Evolutionary conservation across 225 moss, liverwort and hornwort genomes (phyloP).

Genomic region (Neckera pumila): DNA sequence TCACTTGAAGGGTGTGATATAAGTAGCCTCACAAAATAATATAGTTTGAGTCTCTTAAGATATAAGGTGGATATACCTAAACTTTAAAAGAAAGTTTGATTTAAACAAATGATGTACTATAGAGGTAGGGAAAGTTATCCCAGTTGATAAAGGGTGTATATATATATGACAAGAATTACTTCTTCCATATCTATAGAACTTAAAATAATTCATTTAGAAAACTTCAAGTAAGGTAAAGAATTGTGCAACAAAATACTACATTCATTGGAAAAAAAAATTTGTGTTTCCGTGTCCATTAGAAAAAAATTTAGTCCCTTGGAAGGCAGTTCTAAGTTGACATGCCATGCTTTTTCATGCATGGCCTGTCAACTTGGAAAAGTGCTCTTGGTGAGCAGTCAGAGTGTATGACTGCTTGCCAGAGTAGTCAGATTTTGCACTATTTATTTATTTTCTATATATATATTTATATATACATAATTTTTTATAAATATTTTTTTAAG

Average conservation of each 20-base stretch:
- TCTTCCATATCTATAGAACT: neutral
- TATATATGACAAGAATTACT: neutral
- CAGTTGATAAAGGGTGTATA: neutral
- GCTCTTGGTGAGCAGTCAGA: no score
- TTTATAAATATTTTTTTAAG: no score
- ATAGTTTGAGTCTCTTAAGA: neutral
- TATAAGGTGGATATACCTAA: neutral
- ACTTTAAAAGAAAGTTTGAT: neutral
- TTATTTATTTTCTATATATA: no score
- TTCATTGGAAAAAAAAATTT: no score
- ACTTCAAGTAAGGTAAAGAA: neutral
- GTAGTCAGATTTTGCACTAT: no score
- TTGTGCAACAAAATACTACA: neutral
- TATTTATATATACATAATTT: no score
- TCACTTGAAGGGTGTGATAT: neutral
- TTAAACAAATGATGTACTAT: neutral
- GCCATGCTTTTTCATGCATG: no score
- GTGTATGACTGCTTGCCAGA: no score
- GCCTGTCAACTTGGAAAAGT: no score
- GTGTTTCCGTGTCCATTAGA: no score
- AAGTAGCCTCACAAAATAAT: neutral
- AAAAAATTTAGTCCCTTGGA: no score
- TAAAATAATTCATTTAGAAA: neutral
- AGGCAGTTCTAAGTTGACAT: no score
- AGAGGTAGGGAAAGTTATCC: neutral